phyloP scores from a whole-genome alignment of 106 monocot genomes.

The Hemerocallis citrina region DNA sequence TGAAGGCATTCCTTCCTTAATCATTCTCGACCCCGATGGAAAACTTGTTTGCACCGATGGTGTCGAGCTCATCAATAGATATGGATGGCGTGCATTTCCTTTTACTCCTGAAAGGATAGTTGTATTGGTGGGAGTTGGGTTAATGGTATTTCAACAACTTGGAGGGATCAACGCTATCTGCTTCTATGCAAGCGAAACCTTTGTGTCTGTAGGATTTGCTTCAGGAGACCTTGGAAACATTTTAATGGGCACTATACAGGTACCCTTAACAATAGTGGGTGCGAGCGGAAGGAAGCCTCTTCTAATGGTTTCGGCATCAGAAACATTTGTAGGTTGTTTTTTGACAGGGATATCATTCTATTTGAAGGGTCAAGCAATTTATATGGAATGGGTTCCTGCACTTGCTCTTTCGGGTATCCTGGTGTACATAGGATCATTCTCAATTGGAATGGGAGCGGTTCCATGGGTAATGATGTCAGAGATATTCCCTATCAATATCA shows the following conservation, averaged over 20 bases:
- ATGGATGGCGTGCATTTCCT: slow-evolving; percentile 30
- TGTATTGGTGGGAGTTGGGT: slow-evolving; percentile 54
- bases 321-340: slow-evolving; percentile 60
- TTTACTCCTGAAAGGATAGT: slow-evolving; percentile 27
- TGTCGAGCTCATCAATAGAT: slow-evolving; percentile 24
- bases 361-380: slow-evolving; percentile 45
- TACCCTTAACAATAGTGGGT: slow-evolving; percentile 56
- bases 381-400: slow-evolving; percentile 31
- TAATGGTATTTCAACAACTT: slow-evolving; percentile 64
- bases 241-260: slow-evolving; percentile 51
- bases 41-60: slow-evolving; percentile 17
- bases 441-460: slow-evolving; percentile 81
- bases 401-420: slow-evolving; percentile 65
- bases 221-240: slow-evolving; percentile 60
- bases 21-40: slow-evolving; percentile 29
- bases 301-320: slow-evolving; percentile 76
- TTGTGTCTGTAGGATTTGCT: slow-evolving; percentile 63
- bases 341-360: slow-evolving; percentile 53
- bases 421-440: slow-evolving; percentile 50
- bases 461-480: slow-evolving; percentile 99
- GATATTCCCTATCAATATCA: slow-evolving; percentile 38
- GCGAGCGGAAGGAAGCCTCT: slow-evolving; percentile 73
- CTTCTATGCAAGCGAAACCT: slow-evolving; percentile 56
- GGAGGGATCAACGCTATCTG: slow-evolving; percentile 56
- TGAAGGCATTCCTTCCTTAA: slow-evolving; percentile 41